phyloP scores from a whole-genome alignment of 495 filamentous ascomycete species.

The Talaromyces borbonicus region DNA sequence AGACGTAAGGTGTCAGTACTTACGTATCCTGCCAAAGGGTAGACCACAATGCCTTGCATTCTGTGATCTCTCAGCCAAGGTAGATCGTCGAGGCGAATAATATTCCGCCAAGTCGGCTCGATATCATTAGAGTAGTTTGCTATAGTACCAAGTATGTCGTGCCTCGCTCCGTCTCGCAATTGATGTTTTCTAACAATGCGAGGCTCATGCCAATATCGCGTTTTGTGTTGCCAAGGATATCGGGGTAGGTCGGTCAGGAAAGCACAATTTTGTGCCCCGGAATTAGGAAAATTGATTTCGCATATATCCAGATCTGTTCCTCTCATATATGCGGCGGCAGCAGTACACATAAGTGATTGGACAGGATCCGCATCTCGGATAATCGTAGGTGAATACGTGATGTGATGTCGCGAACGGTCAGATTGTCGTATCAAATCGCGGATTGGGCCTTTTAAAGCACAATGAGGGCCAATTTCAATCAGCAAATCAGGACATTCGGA shows the following conservation, averaged over 20 bases:
- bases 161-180: slow-evolving; percentile 18
- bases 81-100: slow-evolving; percentile 33
- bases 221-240: slow-evolving; percentile 37
- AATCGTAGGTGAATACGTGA: slow-evolving; percentile 17
- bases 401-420: slow-evolving; percentile 13
- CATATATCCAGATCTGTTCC: slow-evolving; percentile 16
- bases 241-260: slow-evolving; percentile 32
- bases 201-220: slow-evolving; percentile 31
- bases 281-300: slow-evolving; percentile 4
- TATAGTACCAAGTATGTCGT: slow-evolving; percentile 43
- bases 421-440: slow-evolving; percentile 15
- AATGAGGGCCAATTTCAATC: slow-evolving; percentile 44
- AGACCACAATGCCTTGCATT: slow-evolving; percentile 35
- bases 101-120: slow-evolving; percentile 35
- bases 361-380: slow-evolving; percentile 15
- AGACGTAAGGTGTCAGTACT: slow-evolving; percentile 4
- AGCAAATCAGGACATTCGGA: slow-evolving; percentile 18
- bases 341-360: slow-evolving; percentile 30
- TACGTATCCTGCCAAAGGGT: slow-evolving; percentile 39
- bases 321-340: slow-evolving; percentile 16
- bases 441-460: slow-evolving; percentile 29
- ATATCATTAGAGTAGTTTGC: slow-evolving; percentile 21
- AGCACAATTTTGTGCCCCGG: slow-evolving; percentile 5
- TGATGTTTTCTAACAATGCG: slow-evolving; percentile 39
- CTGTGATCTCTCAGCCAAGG: slow-evolving; percentile 45